Conservation (phyloP, 2,329 filamentous ascomycete species). For the Penicillium thymicola region DNA sequence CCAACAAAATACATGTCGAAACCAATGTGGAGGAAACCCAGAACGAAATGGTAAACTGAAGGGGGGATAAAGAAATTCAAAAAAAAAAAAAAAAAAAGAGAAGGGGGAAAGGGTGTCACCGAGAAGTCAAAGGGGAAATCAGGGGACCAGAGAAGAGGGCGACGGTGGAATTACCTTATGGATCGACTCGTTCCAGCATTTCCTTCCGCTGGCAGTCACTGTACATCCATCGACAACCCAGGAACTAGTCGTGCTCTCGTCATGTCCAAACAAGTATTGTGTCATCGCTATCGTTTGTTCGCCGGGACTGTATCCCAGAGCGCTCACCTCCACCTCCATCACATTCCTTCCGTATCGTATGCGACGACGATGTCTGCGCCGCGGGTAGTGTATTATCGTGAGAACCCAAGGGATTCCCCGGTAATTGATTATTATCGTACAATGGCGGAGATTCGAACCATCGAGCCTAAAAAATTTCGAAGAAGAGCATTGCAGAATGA, state of each 20-base stretch:
- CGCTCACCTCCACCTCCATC: constrained; percentile 21
- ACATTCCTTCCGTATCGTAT: constrained; percentile 25
- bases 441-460: constrained; percentile 36
- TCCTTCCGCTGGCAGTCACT: constrained; percentile 6
- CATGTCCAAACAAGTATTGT: constrained; percentile 22
- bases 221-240: constrained; percentile 13
- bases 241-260: constrained; percentile 17
- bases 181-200: constrained; percentile 4
- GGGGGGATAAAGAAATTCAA: constrained; percentile 29
- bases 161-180: constrained; percentile 5
- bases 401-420: constrained; percentile 23
- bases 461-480: constrained; percentile 33
- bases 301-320: constrained; percentile 14
- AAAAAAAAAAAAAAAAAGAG: constrained; percentile 29
- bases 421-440: constrained; percentile 48
- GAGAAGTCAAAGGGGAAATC: constrained; percentile 14
- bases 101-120: constrained; percentile 26
- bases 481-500: constrained; percentile 36
- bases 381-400: constrained; percentile 29
- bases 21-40: constrained; percentile 35
- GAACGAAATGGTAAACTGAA: constrained; percentile 28
- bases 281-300: constrained; percentile 29
- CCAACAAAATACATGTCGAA: constrained; percentile 26
- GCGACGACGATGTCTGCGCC: constrained; percentile 25
- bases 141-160: constrained; percentile 11